Base-by-base conservation (phyloP, 2,329 filamentous ascomycete species). In the Nemania diffusa region DNA sequence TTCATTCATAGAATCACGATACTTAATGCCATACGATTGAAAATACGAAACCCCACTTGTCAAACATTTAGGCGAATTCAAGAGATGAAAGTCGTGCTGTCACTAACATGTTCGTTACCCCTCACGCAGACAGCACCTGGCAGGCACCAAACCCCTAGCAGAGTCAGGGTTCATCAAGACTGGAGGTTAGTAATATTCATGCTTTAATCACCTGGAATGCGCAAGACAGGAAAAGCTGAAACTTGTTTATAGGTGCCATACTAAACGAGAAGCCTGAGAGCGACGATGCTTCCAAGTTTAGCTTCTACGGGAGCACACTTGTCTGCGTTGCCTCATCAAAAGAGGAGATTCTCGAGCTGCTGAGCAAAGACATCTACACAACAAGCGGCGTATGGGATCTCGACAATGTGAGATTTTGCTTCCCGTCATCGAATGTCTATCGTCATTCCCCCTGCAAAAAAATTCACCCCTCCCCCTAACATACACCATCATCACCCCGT, bases 321-420 rank as follows among this genome's bases (percentile, higher is more conserved):
- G 83, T 97, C 29, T 82, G 88, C 44, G 79, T 87, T 32, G 93
- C 91, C 7, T 85, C 88, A 69, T 89, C 85, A 8, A 88, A 86
- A 73, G 91, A 94, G 70, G 91, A 93, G 77, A 87, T 92, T 1
- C 77, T 90, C 46, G 85, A 91, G 73, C 76, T 86, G 58, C 78
- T 97, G 53, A 87, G 86, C 78, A 84, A 87, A 56, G 94, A 97
- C 81, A 82, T 94, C 9, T 97, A 97, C 80, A 83, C 85, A 9
- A 84, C 81, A 67, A 84, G 80, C 50, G 92, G 90, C 0, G 93
- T 97, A 8, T 97, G 94, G 94, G 92, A 97, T 82, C 76, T 91
- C 65, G 86, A 90, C 40, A 91, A 91, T 73, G 88, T 88, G 69
- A 74, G 78, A 75, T 50, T 46, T n/a, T 75, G 46, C 48, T 24